These are phyloP conservation scores for Ensete ventricosum DNA, from an alignment of 176 grass and related monocot species.

Conservation along the genomic window DNA sequence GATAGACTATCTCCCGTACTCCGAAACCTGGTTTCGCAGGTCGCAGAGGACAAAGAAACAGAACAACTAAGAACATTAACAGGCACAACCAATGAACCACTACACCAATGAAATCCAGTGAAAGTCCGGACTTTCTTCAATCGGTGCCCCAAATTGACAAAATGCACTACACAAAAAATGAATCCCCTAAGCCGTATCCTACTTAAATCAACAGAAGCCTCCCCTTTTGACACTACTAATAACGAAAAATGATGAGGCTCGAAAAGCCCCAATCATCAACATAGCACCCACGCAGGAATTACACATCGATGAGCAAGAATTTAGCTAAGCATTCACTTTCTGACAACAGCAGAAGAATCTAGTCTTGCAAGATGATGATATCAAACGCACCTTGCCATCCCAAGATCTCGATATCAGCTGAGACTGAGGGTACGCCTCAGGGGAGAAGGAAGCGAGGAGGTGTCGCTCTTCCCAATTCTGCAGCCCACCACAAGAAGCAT, in stretches of 20 bases:
- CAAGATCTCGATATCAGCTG: neutral
- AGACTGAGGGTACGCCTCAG: neutral
- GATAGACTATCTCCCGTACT: no score
- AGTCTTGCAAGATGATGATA: neutral
- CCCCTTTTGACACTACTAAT: no score
- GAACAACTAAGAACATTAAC: no score
- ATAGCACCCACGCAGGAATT: neutral
- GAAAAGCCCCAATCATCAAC: neutral
- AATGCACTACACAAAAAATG: no score
- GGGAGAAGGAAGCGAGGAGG: neutral
- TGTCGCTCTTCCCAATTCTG: neutral
- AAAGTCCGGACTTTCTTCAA: no score
- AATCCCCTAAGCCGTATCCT: no score
- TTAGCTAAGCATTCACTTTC: neutral
- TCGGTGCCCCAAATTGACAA: no score
- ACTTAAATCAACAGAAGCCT: no score
- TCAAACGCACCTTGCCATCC: neutral
- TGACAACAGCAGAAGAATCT: neutral
- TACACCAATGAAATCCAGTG: no score
- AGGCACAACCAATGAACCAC: no score
- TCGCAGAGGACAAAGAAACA: no score
- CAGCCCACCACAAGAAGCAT: neutral
- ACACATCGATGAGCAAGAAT: neutral
- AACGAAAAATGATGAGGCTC: neutral
- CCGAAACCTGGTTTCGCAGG: no score